Base-by-base conservation (phyloP, 2,329 filamentous ascomycete genomes). In the Cyclaneusma minus region DNA sequence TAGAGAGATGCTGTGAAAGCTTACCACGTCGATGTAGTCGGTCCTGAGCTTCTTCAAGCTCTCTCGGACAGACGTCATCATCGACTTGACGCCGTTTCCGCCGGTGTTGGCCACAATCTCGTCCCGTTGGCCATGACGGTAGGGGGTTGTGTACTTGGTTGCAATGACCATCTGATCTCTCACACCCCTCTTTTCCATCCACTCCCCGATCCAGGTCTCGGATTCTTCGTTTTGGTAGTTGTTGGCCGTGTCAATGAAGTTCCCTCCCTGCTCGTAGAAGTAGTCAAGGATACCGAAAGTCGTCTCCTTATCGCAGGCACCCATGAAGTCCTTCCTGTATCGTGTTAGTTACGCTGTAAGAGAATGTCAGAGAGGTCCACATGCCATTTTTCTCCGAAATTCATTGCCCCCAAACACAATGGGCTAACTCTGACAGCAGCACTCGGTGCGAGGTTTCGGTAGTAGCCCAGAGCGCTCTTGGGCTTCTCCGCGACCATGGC, bases 141-240 rank as follows among this genome's bases (percentile, higher is more conserved):
- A 77, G 41, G 64, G 64, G 13, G 64, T 72, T 1, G 68, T 69
- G 45, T 60, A 78, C 44, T 82, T 82, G 29, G 74, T 80, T 1
- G 75, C 72, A 28, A 81, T 55, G 10, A 81, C 72, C 48, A 82
- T 65, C 43, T 77, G 56, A 37, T 79, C 73, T 13, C 77, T 63
- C 32, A 66, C 66, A n/a, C 61, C 57, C 7, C 69, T 62, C 33
- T 61, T 60, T 39, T 60, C 56, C 68, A 78, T 74, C 73, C 75
- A 82, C 37, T 76, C 70, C 18, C 76, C 76, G 30, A 82, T 54
- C 66, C 73, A 75, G 27, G 41, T 48, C 48, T 81, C 75, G 1
- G 66, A 67, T 45, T 78, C 48, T 27, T 61, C 65, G 31, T 58
- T 38, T 36, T 73, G 66, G 46, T 73, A 74, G 35, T 55, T 56